These are phyloP conservation scores for Prinsepia uniflora DNA, from an alignment of 306 rosid species.

Conservation along the genomic window DNA sequence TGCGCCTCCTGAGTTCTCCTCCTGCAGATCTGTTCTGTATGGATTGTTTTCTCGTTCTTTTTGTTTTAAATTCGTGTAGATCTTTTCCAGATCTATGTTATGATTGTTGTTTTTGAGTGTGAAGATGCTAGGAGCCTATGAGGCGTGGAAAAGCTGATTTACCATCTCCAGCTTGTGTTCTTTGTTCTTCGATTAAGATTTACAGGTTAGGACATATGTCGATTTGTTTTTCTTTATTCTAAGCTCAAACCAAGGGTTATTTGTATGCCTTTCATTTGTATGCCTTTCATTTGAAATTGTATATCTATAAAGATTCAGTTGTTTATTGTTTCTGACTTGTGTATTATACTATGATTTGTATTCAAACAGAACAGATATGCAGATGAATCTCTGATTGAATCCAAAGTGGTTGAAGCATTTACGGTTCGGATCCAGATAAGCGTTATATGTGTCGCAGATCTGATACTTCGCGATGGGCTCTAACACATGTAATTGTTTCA, in stretches of 20 bases:
- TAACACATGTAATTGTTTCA: background rate
- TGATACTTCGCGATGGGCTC: background rate
- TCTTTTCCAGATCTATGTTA: slow-evolving; percentile 14
- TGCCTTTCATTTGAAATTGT: background rate
- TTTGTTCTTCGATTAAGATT: too few relatives aligned
- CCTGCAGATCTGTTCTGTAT: slow-evolving; percentile 4
- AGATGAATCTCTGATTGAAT: background rate
- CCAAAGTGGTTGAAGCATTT: background rate
- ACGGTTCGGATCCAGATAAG: background rate
- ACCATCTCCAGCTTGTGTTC: background rate
- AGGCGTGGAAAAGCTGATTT: background rate
- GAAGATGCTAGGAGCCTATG: background rate
- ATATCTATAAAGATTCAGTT: background rate
- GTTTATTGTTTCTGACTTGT: background rate
- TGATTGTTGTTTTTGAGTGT: background rate
- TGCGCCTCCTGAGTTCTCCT: background rate
- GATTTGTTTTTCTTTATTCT: background rate
- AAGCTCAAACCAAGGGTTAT: background rate
- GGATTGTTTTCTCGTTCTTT: fast-evolving
- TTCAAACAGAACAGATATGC: background rate
- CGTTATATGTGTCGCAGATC: background rate
- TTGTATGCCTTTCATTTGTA: background rate
- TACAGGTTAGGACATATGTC: background rate
- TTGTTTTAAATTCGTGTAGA: background rate
- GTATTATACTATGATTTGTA: background rate